phyloP scores from a whole-genome alignment of 345 rosid species.

The Eucalyptus brandiana region DNA sequence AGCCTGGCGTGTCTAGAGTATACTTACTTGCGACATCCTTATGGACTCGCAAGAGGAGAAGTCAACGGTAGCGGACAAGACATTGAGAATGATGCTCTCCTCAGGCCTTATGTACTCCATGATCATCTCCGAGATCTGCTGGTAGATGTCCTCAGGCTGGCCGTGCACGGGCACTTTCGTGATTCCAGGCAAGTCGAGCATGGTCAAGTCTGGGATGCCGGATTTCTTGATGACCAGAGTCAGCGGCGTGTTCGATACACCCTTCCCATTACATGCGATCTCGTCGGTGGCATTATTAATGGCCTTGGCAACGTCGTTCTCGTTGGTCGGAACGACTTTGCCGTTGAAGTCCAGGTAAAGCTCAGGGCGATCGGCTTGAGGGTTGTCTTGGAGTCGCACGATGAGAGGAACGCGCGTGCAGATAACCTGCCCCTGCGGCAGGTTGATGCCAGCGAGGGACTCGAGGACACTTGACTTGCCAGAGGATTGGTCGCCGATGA shows the following conservation, averaged over 20 bases:
- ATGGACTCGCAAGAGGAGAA: conserved; percentile 45
- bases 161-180: conserved; percentile 38
- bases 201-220: conserved; percentile 36
- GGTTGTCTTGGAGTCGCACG: conserved; percentile 28
- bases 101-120: conserved; percentile 32
- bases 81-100: conserved; percentile 34
- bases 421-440: conserved; percentile 13
- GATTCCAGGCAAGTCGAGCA: conserved; percentile 54
- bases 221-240: conserved; percentile 28
- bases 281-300: conserved; percentile 20
- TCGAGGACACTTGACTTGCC: conserved; percentile 36
- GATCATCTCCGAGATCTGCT: conserved; percentile 23
- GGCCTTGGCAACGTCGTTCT: conserved; percentile 6
- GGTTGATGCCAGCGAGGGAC: conserved; percentile 1
- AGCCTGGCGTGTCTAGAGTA: not conserved
- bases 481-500: conserved; percentile 39
- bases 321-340: conserved; percentile 3
- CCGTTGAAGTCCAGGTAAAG: conserved; percentile 14
- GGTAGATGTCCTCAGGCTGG: conserved; percentile 34
- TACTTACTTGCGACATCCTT: conserved; percentile 19
- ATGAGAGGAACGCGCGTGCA: conserved; percentile 45
- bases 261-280: conserved; percentile 32
- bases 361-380: not conserved
- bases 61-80: conserved; percentile 30
- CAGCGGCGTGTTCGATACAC: conserved; percentile 18